Conservation (phyloP, 306 rosid species). For the Pterocarpus macrocarpus region DNA sequence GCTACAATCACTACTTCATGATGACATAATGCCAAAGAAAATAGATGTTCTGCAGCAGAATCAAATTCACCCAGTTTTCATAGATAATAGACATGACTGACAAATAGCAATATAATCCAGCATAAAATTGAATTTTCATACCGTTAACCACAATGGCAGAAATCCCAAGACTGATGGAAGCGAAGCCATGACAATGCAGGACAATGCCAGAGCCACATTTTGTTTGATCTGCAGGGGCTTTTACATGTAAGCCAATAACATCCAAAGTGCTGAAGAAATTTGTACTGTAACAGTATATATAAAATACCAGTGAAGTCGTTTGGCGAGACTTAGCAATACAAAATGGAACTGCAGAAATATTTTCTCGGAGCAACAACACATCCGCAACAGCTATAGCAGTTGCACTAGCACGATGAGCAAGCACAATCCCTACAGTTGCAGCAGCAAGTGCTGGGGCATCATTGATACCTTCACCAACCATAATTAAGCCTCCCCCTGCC, state of each 20-base stretch:
- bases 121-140: conserved; percentile 55
- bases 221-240: conserved; percentile 82
- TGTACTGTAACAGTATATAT: conserved; percentile 9
- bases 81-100: conserved; percentile 14
- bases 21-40: conserved; percentile 25
- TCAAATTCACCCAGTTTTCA: conserved; percentile 14
- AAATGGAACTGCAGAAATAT: conserved; percentile 90
- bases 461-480: conserved; percentile 98
- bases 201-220: conserved; percentile 89
- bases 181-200: conserved; percentile 81
- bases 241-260: conserved; percentile 35
- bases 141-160: conserved; percentile 96
- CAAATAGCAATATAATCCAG: conserved; percentile 17
- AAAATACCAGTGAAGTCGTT: conserved; percentile 85
- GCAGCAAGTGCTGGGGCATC: conserved; percentile 99
- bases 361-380: conserved; percentile 82
- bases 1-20: conserved; percentile 2
- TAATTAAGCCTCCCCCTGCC: conserved; percentile 92
- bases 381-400: conserved; percentile 98
- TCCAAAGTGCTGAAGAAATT: conserved; percentile 36
- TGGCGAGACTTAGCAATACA: conserved; percentile 96
- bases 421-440: conserved; percentile 96
- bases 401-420: conserved; percentile 96
- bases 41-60: conserved; percentile 23
- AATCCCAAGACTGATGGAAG: conserved; percentile 96